These are phyloP conservation scores for Diaporthe sp. DNA, from an alignment of 2,329 filamentous ascomycete species.

Conservation along the genomic window DNA sequence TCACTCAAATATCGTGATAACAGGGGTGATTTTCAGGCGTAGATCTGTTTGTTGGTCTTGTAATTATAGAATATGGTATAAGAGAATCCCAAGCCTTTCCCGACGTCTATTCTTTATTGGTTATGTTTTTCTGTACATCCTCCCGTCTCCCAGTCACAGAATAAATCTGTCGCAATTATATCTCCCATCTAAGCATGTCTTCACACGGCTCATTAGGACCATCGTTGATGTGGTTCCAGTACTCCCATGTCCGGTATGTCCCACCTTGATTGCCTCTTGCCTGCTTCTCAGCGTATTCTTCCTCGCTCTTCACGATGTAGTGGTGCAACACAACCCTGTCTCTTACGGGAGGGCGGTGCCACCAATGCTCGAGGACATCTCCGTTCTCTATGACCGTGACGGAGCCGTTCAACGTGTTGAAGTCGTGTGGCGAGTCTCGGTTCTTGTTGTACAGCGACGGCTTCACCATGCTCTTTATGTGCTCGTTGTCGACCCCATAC, in stretches of 20 bases:
- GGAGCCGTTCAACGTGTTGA: conserved; percentile 41
- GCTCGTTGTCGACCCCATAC: conserved; percentile 45
- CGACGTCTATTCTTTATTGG: too few relatives aligned
- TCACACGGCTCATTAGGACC: conserved; percentile 17
- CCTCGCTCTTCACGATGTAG: conserved; percentile 50
- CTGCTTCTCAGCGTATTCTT: conserved; percentile 44
- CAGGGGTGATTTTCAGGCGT: not conserved
- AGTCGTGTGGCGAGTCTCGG: conserved; percentile 45
- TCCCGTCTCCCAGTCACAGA: too few relatives aligned
- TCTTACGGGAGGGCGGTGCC: conserved; percentile 47
- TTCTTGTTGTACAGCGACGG: conserved; percentile 21
- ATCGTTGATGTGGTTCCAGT: conserved; percentile 22
- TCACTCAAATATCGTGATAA: not conserved
- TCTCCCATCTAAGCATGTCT: conserved; percentile 24
- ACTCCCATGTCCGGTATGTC: not conserved
- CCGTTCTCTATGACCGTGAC: conserved; percentile 48
- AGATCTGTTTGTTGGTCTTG: not conserved
- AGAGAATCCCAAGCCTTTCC: too few relatives aligned
- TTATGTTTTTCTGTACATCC: too few relatives aligned
- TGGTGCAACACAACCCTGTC: conserved; percentile 50
- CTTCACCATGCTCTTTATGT: conserved; percentile 21
- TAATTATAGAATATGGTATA: too few relatives aligned
- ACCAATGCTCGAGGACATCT: conserved; percentile 40
- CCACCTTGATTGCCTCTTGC: not conserved
- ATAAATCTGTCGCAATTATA: not conserved